Base-by-base conservation (phyloP, 2,329 filamentous ascomycete genomes). In the Grosmannia penicillata region DNA sequence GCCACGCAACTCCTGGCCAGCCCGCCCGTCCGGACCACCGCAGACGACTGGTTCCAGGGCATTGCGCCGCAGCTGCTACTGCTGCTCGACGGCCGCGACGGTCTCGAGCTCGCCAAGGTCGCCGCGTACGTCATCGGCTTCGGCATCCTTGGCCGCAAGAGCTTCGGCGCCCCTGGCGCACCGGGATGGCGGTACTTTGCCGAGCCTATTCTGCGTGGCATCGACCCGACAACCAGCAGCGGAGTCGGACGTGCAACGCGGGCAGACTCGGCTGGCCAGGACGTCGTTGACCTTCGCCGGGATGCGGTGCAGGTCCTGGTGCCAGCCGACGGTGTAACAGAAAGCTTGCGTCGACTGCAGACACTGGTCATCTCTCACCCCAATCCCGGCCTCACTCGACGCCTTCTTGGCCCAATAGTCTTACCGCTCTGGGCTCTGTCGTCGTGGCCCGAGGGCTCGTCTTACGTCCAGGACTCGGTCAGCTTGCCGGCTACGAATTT, bases 141-240 rank as follows among this genome's bases (percentile, higher is more conserved):
- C 49, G 78, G 79, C 0, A 72, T 84, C 15, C 53, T 84, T 8
- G 78, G 75, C 3, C 72, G 68, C 41, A 77, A 66, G 48, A 61
- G 68, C 21, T 72, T 66, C 36, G 79, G 79, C 10, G 75, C 76
- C 7, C 77, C 27, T 70, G 71, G 68, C 8, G 54, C 63, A 8
- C 56, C 71, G 8, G 78, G 78, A 8, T 82, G 78, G 78, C 65
- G 61, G 23, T 56, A 64, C 1, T 77, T 82, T 46, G 71, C 71
- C 3, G 61, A 66, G 37, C 75, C 77, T 1, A 59, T 82, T 7
- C 47, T 80, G 3, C 54, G 59, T 26, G 49, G 54, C 13, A 60
- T 82, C 18, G 67, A 70, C 38, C 67, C 64, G 44, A 54, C 60
- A 19, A 43, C 58, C 5, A 17, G 30, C 5, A 23, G 15, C 19